Evolutionary conservation across 1,284 basidiomycete species (phyloP), one percentile per base, ranked within the genome.

Genomic region (Fomitopsis schrenkii): DNA sequence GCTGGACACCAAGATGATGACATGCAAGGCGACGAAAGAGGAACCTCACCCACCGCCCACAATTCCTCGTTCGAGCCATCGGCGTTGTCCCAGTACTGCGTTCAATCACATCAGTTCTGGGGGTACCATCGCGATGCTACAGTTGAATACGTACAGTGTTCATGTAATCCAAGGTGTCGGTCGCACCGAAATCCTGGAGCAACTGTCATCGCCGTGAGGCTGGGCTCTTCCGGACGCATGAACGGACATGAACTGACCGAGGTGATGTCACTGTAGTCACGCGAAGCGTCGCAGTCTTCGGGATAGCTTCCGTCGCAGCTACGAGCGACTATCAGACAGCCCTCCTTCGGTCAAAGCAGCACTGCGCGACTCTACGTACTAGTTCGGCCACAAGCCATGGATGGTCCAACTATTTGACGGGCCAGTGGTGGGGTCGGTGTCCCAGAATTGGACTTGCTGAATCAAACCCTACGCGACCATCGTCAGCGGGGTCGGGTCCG

Each of bases 381-480:
- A 73, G 68, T 90, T 87, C 8, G 86, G 85, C 89, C 88, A 90
- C 50, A 90, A 75, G 57, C 87, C 89, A 59, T 91, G 89, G 64
- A 91, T 88, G 0, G 88, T 90, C 89, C 90, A 92, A 66, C 84
- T 88, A 69, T 88, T 67, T 9, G 68, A 70, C 22, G 91, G 88
- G 4, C 88, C 88, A 33, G 84, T 86, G 1, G 83, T 74, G 0
- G 90, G 86, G 59, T 83, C 44, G 5, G 71, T 72, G 60, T 73
- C 70, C 72, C 71, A 72, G 60, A 74, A 74, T 70, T 40, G 38
- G 12, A 40, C 38, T 8, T 40, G 38, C 38, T 40, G 38, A 12
- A 40, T 40, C 14, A 40, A 15, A 14, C 38, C 38, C 38, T 40
- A 15, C 12, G 38, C 14, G 14, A 40, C 9, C 14, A 8, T 40